Percentiles rank a stretch among this genome's conserved stretches.
Evolutionary conservation across 2,329 filamentous ascomycete species (phyloP).

Genomic region (Alternaria longipes): DNA sequence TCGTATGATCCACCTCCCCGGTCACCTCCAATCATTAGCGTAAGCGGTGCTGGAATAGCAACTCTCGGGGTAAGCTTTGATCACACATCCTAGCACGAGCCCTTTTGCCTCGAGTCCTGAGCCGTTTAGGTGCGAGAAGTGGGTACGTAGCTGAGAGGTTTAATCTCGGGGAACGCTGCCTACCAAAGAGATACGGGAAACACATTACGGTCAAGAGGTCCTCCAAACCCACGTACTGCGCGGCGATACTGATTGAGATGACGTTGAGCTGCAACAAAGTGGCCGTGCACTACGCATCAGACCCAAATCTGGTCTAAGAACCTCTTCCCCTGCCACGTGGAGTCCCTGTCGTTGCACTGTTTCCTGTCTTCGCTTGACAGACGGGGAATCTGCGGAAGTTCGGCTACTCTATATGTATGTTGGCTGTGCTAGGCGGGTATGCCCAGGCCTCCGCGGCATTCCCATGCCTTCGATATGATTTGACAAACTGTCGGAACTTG

Average conservation of each 20-base stretch:
- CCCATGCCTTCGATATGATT: neutral
- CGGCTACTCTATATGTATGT: too few relatives aligned
- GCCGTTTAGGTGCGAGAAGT: neutral
- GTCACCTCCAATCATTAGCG: neutral
- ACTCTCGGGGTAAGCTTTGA: neutral
- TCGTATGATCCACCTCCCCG: neutral
- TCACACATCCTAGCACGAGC: neutral
- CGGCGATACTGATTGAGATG: neutral
- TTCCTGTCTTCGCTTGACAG: neutral
- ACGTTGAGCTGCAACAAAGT: neutral
- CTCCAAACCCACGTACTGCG: neutral
- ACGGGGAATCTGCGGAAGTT: neutral
- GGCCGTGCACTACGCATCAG: neutral
- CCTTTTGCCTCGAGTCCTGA: neutral
- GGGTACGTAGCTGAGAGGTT: neutral
- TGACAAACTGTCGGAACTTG: neutral
- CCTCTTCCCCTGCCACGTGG: neutral
- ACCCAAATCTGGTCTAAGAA: neutral
- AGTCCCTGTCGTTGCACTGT: neutral
- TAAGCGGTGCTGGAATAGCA: neutral
- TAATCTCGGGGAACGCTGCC: neutral
- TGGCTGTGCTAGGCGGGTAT: neutral
- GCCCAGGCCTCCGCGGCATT: neutral
- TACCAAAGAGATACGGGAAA: too few relatives aligned
- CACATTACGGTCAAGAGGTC: neutral